These are phyloP conservation scores for Podila clonocystis DNA, from an alignment of 192 early-diverging fungal genomes.

Conservation along the genomic window DNA sequence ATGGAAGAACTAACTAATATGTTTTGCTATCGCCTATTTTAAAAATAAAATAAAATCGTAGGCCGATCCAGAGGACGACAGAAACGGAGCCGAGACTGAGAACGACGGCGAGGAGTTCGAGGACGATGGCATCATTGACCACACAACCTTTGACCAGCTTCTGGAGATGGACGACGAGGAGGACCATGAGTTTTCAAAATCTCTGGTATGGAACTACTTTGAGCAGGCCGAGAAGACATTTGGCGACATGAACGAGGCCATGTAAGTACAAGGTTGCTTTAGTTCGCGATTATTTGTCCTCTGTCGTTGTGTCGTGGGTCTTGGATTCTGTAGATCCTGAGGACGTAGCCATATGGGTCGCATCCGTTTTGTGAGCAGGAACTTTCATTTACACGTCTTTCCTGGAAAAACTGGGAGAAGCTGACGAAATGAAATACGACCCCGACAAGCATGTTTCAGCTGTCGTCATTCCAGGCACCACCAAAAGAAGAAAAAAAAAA, in stretches of 20 bases:
- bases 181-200: constrained; percentile 83
- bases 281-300: background rate
- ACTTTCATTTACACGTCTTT: background rate
- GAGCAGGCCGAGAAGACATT: constrained; percentile 91
- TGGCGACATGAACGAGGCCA: constrained; percentile 78
- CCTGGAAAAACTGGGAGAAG: too few relatives aligned
- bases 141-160: constrained; percentile 87
- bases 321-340: background rate
- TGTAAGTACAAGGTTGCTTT: constrained; percentile 56
- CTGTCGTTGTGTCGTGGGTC: background rate
- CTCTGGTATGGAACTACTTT: constrained; percentile 85
- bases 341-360: too few relatives aligned
- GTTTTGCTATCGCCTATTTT: too few relatives aligned
- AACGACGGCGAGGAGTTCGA: constrained; percentile 15
- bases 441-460: too few relatives aligned
- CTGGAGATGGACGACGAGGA: constrained; percentile 96
- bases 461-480: too few relatives aligned
- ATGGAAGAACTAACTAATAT: too few relatives aligned
- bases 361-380: background rate
- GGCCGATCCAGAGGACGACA: constrained; percentile 23
- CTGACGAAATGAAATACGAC: too few relatives aligned
- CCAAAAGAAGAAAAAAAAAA: too few relatives aligned
- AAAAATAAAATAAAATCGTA: constrained; percentile 5
- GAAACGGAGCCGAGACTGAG: constrained; percentile 23
- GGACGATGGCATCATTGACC: constrained; percentile 69